These are phyloP conservation scores for Pseudonitzschia multiseries DNA, from an alignment of 108 stramenopile genomes.

Conservation along the genomic window DNA sequence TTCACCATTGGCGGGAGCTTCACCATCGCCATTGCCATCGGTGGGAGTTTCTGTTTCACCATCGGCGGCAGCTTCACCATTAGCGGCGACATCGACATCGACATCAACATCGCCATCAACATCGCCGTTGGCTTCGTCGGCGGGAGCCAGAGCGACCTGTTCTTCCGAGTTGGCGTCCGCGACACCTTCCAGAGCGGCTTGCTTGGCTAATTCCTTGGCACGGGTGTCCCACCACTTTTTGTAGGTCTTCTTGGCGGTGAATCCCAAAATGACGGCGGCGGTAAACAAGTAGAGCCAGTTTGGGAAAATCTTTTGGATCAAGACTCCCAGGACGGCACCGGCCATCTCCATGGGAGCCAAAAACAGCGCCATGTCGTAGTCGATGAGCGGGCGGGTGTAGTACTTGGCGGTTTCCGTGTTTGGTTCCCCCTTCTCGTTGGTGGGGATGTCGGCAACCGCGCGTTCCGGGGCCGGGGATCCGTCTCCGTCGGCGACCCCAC, in stretches of 20 bases:
- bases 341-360: constrained; percentile 76
- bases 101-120: no score
- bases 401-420: constrained; percentile 40
- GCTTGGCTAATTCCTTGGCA: constrained; percentile 34
- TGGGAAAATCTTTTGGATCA: constrained; percentile 58
- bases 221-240: constrained; percentile 43
- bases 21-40: no score
- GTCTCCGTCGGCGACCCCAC: constrained; percentile 20
- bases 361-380: constrained; percentile 70
- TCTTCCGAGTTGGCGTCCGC: no score
- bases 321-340: constrained; percentile 65
- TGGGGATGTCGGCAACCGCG: constrained; percentile 11
- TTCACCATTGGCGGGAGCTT: no score
- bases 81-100: no score
- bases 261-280: constrained; percentile 48
- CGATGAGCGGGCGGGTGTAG: constrained; percentile 68
- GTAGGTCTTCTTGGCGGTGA: constrained; percentile 62
- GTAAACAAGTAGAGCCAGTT: constrained; percentile 64
- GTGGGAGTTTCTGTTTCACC: no score
- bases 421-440: constrained; percentile 30
- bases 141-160: no score
- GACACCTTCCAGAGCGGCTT: constrained; percentile 5
- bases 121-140: no score
- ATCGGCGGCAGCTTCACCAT: no score
- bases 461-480: neutral